A percentile compares a stretch with the other conserved stretches of the same genome.
phyloP scores from a whole-genome alignment of 2,329 filamentous ascomycete species.

The Lecanosticta acicola region DNA sequence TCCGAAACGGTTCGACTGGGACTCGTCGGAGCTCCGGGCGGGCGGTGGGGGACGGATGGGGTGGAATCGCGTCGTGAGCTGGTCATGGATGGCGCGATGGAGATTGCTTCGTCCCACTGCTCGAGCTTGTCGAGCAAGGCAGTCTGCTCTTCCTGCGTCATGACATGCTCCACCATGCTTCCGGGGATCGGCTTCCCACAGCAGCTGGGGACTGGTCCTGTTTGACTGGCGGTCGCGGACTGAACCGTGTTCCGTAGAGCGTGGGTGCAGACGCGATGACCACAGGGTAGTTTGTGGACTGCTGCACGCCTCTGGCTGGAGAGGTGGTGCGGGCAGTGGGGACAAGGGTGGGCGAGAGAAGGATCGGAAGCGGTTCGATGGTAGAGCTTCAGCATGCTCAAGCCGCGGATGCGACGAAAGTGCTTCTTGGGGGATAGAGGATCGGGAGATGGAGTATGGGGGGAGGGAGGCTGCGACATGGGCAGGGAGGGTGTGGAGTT shows the following conservation, averaged over 20 bases:
- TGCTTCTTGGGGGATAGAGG: conserved; percentile 24
- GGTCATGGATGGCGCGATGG: conserved; percentile 11
- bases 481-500: conserved; percentile 31
- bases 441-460: no score
- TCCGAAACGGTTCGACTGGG: conserved; percentile 16
- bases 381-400: conserved; percentile 29
- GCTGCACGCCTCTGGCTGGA: conserved; percentile 23
- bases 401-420: conserved; percentile 30
- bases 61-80: conserved; percentile 14
- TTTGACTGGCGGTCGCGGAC: conserved; percentile 29
- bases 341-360: conserved; percentile 25
- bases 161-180: conserved; percentile 34
- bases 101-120: conserved; percentile 29
- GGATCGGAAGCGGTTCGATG: conserved; percentile 22
- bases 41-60: conserved; percentile 4
- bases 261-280: conserved; percentile 31
- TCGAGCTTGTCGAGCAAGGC: conserved; percentile 30
- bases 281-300: conserved; percentile 31
- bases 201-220: conserved; percentile 36
- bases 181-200: conserved; percentile 39
- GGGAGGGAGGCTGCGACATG: conserved; percentile 21
- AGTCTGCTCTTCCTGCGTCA: conserved; percentile 36
- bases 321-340: conserved; percentile 29
- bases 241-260: conserved; percentile 33
- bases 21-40: conserved; percentile 2